Evolutionary conservation across 108 stramenopile genomes (phyloP).

Genomic region (Skeletonema tropicum): DNA sequence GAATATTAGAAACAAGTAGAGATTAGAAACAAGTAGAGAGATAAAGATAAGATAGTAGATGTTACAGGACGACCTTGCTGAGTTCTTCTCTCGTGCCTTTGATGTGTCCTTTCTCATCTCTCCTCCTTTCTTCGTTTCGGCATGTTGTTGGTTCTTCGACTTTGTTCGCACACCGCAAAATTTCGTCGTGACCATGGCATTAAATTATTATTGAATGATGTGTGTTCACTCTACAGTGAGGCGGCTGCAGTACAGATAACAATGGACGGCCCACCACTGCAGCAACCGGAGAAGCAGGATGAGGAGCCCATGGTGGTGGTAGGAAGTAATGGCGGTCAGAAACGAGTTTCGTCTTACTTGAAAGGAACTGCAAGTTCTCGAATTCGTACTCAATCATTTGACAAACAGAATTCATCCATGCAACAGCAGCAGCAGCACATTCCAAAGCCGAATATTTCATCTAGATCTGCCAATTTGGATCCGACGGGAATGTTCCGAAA

Average conservation of each 20-base stretch:
- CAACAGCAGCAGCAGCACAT: background rate
- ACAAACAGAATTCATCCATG: background rate
- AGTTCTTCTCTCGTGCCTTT: too few species aligned
- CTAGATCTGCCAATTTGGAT: slow-evolving; percentile 14
- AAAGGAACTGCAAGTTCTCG: background rate
- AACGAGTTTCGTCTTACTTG: background rate
- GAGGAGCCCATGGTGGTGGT: background rate
- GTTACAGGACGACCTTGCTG: too few species aligned
- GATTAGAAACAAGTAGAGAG: too few species aligned
- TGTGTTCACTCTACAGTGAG: too few species aligned
- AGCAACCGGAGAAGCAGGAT: background rate
- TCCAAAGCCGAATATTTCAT: background rate
- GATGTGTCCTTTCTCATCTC: too few species aligned
- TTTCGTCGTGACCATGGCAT: too few species aligned
- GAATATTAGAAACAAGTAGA: too few species aligned
- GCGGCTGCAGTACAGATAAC: too few species aligned
- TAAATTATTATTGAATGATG: too few species aligned
- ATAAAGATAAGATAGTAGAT: background rate
- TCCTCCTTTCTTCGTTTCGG: too few species aligned
- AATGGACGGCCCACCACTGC: background rate
- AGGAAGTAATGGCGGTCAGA: background rate
- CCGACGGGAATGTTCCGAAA: slow-evolving; percentile 57
- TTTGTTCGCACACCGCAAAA: too few species aligned
- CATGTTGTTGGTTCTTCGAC: too few species aligned
- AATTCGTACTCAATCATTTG: background rate